Percentiles rank a stretch among this genome's conserved stretches.
phyloP scores from a whole-genome alignment of 2,329 filamentous ascomycete species.

The Pseudocercospora vitis region DNA sequence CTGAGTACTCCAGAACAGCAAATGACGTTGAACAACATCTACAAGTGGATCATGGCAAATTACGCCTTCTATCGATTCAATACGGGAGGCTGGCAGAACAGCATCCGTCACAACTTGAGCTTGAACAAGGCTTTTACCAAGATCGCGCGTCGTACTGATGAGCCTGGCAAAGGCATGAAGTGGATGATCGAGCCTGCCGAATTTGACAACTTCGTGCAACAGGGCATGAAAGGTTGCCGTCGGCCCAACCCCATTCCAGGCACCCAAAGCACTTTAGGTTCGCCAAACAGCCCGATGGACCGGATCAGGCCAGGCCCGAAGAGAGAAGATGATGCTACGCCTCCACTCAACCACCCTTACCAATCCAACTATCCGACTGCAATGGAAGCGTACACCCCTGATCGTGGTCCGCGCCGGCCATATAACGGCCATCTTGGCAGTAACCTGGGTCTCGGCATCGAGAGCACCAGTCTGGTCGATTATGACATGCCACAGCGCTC shows the following conservation, averaged over 20 bases:
- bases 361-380: constrained; percentile 48
- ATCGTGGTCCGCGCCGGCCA: constrained; percentile 51
- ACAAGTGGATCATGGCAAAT: constrained; percentile 84
- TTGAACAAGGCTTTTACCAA: constrained; percentile 94
- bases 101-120: constrained; percentile 93
- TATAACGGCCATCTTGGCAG: constrained; percentile 26
- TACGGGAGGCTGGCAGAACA: constrained; percentile 95
- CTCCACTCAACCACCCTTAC: constrained; percentile 44
- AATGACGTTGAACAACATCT: constrained; percentile 87
- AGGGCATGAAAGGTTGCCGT: constrained; percentile 51
- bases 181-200: constrained; percentile 89
- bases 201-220: constrained; percentile 83
- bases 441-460: constrained; percentile 36
- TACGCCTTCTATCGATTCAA: constrained; percentile 92
- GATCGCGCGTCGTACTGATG: constrained; percentile 85
- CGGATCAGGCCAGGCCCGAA: constrained; percentile 48
- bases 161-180: constrained; percentile 98
- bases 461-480: constrained; percentile 30
- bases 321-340: constrained; percentile 42
- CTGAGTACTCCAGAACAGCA: constrained; percentile 83
- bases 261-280: constrained; percentile 38
- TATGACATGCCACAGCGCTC: constrained; percentile 34
- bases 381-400: constrained; percentile 56
- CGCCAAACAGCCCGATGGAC: constrained; percentile 58
- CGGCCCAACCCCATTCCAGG: constrained; percentile 38